A percentile compares a stretch with the other conserved stretches of the same genome.
Evolutionary conservation across 805 yeast species (phyloP).

Genomic region (Barnettozyma californica): DNA sequence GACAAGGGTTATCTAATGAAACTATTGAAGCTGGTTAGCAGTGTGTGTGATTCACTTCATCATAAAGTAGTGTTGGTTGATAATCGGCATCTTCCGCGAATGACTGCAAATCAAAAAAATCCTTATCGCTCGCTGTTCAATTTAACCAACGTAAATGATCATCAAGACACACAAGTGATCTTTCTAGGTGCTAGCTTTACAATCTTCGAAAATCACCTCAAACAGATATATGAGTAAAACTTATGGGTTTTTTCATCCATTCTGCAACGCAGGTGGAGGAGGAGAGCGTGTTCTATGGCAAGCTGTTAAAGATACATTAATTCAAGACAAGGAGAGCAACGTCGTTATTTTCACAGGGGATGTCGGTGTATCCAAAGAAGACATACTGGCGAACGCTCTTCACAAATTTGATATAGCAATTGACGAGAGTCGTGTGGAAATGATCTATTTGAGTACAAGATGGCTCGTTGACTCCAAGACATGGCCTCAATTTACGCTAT

Average conservation of each 20-base stretch:
- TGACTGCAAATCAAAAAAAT: too few relatives aligned
- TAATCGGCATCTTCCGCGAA: too few relatives aligned
- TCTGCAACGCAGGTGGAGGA: slow-evolving; percentile 95
- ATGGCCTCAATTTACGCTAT: slow-evolving; percentile 76
- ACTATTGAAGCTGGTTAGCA: too few relatives aligned
- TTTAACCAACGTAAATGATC: not conserved
- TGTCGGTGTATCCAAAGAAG: slow-evolving; percentile 39
- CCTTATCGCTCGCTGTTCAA: not conserved
- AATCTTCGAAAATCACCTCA: not conserved
- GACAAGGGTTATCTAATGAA: too few relatives aligned
- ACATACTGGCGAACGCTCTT: slow-evolving; percentile 46
- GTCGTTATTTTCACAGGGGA: slow-evolving; percentile 75
- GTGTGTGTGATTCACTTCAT: too few relatives aligned
- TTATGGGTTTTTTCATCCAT: slow-evolving; percentile 92
- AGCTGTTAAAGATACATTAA: slow-evolving; percentile 70
- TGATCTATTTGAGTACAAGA: slow-evolving; percentile 54
- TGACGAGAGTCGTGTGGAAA: slow-evolving; percentile 49
- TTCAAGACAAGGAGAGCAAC: slow-evolving; percentile 41
- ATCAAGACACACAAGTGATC: not conserved
- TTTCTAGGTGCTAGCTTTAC: not conserved
- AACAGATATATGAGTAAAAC: slow-evolving; percentile 24
- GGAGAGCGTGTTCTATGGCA: slow-evolving; percentile 97
- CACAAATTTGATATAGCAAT: slow-evolving; percentile 51
- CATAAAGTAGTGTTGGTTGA: too few relatives aligned
- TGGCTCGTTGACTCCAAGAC: slow-evolving; percentile 59